phyloP scores from a whole-genome alignment of 2,329 filamentous ascomycete genomes.

The Talaromyces sp. region DNA sequence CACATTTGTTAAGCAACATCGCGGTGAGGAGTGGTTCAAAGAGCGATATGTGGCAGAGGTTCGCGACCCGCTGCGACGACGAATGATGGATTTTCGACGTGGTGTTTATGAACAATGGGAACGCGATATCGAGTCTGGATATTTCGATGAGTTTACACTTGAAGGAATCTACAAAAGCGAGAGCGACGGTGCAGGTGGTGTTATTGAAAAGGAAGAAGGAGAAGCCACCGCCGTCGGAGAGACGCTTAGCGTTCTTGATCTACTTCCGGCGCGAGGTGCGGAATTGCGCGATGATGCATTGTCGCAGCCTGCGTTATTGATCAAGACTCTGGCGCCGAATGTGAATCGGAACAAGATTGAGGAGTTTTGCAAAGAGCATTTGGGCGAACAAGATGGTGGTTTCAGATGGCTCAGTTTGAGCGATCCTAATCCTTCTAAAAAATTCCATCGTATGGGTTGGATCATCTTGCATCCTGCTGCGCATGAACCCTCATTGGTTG shows the following conservation, averaged over 20 bases:
- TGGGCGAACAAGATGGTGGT: constrained; percentile 84
- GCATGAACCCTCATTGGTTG: constrained; percentile 62
- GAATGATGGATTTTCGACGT: constrained; percentile 75
- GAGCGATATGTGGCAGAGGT: constrained; percentile 88
- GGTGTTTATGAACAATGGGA: constrained; percentile 83
- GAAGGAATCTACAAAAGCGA: constrained; percentile 94
- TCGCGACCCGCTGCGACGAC: constrained; percentile 67
- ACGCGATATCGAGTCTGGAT: constrained; percentile 75
- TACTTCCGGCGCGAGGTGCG: constrained; percentile 77
- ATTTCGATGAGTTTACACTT: constrained; percentile 90
- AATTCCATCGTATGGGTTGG: constrained; percentile 97
- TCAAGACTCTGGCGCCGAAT: constrained; percentile 96
- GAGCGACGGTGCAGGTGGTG: constrained; percentile 77
- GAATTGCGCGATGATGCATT: constrained; percentile 87
- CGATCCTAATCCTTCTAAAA: constrained; percentile 94
- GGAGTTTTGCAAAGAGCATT: constrained; percentile 87
- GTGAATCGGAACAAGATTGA: constrained; percentile 93
- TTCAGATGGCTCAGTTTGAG: constrained; percentile 96
- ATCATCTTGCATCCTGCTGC: constrained; percentile 85
- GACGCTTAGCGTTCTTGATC: constrained; percentile 85
- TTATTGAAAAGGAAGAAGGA: constrained; percentile 91
- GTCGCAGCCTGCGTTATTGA: constrained; percentile 85
- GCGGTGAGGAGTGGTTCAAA: constrained; percentile 95
- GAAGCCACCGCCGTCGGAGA: constrained; percentile 89
- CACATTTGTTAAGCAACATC: constrained; percentile 85